A percentile compares a stretch with the other conserved stretches of the same genome.
Conservation (phyloP, 805 yeast genomes). For the Tetrapisispora pingtungensis region DNA sequence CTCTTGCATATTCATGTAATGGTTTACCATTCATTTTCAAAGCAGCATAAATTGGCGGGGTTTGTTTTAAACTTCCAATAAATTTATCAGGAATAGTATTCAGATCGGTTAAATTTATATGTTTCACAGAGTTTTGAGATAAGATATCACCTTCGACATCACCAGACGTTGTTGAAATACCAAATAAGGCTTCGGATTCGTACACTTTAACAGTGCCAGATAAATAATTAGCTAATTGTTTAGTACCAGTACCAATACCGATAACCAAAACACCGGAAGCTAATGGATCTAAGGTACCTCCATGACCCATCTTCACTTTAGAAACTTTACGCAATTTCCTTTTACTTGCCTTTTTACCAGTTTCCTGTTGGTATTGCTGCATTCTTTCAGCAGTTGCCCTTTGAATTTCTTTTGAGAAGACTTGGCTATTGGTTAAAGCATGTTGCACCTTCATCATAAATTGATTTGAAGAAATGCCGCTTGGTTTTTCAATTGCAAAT, state of each 20-base stretch:
- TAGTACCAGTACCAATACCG: constrained; percentile 92
- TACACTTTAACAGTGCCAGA: constrained; percentile 70
- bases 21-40: constrained; percentile 91
- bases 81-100: constrained; percentile 48
- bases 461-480: constrained; percentile 72
- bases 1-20: constrained; percentile 86
- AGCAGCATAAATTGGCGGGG: constrained; percentile 94
- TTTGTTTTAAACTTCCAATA: constrained; percentile 72
- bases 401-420: constrained; percentile 45
- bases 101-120: constrained; percentile 46
- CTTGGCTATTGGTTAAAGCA: constrained; percentile 47
- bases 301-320: constrained; percentile 90
- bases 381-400: constrained; percentile 40
- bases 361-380: constrained; percentile 29
- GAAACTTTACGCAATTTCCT: constrained; percentile 40
- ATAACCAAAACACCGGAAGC: constrained; percentile 92
- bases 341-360: constrained; percentile 40
- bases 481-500: constrained; percentile 84
- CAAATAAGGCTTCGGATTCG: constrained; percentile 76
- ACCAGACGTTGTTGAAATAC: constrained; percentile 87
- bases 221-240: constrained; percentile 59
- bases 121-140: constrained; percentile 44
- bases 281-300: constrained; percentile 92
- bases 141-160: constrained; percentile 83
- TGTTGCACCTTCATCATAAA: constrained; percentile 58